These are phyloP conservation scores for Pseudogymnoascus sp. DNA, from an alignment of 2,329 filamentous ascomycete species.

Conservation along the genomic window DNA sequence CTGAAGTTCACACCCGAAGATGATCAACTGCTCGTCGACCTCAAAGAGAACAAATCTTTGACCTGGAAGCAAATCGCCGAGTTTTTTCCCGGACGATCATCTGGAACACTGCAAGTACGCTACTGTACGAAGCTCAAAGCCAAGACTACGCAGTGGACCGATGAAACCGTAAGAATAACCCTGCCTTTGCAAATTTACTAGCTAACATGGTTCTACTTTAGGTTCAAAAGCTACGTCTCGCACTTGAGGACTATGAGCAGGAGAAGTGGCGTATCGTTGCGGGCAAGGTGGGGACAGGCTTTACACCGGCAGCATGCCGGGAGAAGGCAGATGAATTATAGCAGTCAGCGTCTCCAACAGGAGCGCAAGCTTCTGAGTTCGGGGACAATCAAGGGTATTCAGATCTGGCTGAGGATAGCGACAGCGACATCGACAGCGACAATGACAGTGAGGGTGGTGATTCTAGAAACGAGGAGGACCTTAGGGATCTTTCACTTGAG, in stretches of 20 bases:
- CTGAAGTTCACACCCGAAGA: conserved; percentile 91
- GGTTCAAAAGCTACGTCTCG: conserved; percentile 68
- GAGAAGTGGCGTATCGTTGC: conserved; percentile 91
- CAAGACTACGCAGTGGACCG: conserved; percentile 87
- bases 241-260: conserved; percentile 77
- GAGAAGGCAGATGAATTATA: conserved; percentile 41
- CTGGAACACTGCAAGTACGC: conserved; percentile 82
- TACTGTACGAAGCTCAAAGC: conserved; percentile 95
- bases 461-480: neutral
- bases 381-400: conserved; percentile 20
- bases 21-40: conserved; percentile 74
- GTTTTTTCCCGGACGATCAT: conserved; percentile 86
- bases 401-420: conserved; percentile 1
- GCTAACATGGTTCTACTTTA: conserved; percentile 29
- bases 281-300: conserved; percentile 82
- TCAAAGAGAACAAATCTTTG: conserved; percentile 90
- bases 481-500: conserved; percentile 2
- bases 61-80: conserved; percentile 98
- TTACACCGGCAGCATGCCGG: conserved; percentile 78
- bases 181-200: conserved; percentile 8
- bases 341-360: conserved; percentile 29
- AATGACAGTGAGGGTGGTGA: neutral
- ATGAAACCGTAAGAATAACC: conserved; percentile 66
- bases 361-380: conserved; percentile 27
- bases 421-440: neutral